Conservation (phyloP, 2,329 filamentous ascomycete species). For the Aspergillus sp. region DNA sequence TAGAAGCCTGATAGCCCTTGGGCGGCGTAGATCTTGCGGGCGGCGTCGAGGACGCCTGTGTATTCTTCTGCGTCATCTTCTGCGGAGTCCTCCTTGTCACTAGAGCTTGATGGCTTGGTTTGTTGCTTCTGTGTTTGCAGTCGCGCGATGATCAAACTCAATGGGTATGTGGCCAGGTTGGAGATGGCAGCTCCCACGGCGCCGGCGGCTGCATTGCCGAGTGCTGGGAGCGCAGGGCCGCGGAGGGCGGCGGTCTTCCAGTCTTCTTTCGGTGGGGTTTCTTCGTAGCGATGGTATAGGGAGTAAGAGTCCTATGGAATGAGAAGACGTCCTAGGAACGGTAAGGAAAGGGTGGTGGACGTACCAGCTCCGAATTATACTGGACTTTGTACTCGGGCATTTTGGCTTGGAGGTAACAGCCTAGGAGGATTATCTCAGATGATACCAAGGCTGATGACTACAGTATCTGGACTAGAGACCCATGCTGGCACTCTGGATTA, state of each 20-base stretch:
- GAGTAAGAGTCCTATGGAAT: slow-evolving; percentile 40
- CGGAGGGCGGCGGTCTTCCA: slow-evolving; percentile 32
- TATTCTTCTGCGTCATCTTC: slow-evolving; percentile 61
- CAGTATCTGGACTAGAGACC: no score
- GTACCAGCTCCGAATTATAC: slow-evolving; percentile 13
- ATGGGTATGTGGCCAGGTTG: slow-evolving; percentile 74
- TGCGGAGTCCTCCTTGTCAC: slow-evolving; percentile 30
- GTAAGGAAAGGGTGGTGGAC: background rate
- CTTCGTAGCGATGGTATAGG: slow-evolving; percentile 42
- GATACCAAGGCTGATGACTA: no score
- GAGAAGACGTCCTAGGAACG: no score
- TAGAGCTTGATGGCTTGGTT: slow-evolving; percentile 29
- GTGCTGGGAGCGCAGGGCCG: slow-evolving; percentile 60
- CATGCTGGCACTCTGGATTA: no score
- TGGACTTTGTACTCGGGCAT: slow-evolving; percentile 10
- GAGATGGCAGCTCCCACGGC: slow-evolving; percentile 75
- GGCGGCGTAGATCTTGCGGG: slow-evolving; percentile 64
- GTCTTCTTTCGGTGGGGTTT: slow-evolving; percentile 25
- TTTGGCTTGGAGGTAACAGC: background rate
- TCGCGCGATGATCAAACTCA: slow-evolving; percentile 77
- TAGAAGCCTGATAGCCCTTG: slow-evolving; percentile 78
- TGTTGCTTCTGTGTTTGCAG: slow-evolving; percentile 67
- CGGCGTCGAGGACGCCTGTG: slow-evolving; percentile 64
- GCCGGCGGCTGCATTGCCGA: slow-evolving; percentile 79
- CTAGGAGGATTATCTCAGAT: no score